Percentiles rank a stretch among this genome's conserved stretches.
Evolutionary conservation across 2,329 filamentous ascomycete genomes (phyloP).

Genomic region (Talaromyces sp.): DNA sequence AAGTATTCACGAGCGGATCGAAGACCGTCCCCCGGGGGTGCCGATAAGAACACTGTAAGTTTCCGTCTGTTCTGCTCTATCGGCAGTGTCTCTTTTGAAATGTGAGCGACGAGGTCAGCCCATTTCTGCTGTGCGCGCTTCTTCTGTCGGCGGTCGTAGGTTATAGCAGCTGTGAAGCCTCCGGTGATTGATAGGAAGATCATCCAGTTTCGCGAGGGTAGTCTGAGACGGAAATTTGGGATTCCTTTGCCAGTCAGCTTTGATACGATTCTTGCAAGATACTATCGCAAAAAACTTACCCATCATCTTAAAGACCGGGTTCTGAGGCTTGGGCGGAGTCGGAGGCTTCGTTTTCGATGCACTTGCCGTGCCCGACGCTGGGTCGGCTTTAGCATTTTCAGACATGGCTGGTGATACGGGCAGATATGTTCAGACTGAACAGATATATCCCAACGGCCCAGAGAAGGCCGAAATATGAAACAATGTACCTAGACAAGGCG

Average conservation of each 20-base stretch:
- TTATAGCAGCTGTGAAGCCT: slow-evolving; percentile 72
- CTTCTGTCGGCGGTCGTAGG: slow-evolving; percentile 92
- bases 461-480: background rate
- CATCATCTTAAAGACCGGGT: slow-evolving; percentile 25
- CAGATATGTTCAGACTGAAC: background rate
- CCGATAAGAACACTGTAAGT: slow-evolving; percentile 79
- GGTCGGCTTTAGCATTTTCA: slow-evolving; percentile 31
- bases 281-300: slow-evolving; percentile 18
- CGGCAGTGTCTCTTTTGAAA: slow-evolving; percentile 72
- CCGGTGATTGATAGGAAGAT: slow-evolving; percentile 84
- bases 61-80: slow-evolving; percentile 73
- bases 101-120: slow-evolving; percentile 77
- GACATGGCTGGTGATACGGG: slow-evolving; percentile 28
- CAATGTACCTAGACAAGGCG: background rate
- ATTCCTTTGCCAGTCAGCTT: slow-evolving; percentile 55
- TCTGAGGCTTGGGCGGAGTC: slow-evolving; percentile 20
- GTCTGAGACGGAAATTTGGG: slow-evolving; percentile 74
- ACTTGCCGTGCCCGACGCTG: slow-evolving; percentile 30
- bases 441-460: background rate
- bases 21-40: slow-evolving; percentile 82
- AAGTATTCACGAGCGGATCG: slow-evolving; percentile 89
- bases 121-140: slow-evolving; percentile 80
- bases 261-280: background rate
- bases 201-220: slow-evolving; percentile 96
- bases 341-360: slow-evolving; percentile 19